Percentiles rank a stretch among this genome's conserved stretches.
These are phyloP conservation scores for Saksenaea vasiformis DNA, from an alignment of 371 early-diverging fungal species.

Conservation along the genomic window DNA sequence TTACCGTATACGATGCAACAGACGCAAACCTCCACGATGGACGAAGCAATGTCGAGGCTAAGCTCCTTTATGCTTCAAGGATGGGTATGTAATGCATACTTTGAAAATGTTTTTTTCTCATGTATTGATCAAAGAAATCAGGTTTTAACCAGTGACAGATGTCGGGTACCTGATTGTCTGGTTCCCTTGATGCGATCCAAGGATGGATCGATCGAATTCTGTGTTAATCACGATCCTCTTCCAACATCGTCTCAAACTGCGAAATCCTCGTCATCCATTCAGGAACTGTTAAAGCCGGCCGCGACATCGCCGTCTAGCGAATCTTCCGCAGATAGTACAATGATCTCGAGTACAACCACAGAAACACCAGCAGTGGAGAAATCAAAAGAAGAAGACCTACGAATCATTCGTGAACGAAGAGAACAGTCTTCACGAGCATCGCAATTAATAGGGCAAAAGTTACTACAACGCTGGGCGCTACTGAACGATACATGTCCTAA, in stretches of 20 bases:
- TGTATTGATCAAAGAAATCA: slow-evolving; percentile 5
- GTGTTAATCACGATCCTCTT: slow-evolving; percentile 51
- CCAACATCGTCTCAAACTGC: slow-evolving; percentile 23
- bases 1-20: background rate
- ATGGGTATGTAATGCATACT: slow-evolving; percentile 34
- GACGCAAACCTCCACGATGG: background rate
- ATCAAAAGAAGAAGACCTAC: slow-evolving; percentile 19
- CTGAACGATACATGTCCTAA: slow-evolving; percentile 69
- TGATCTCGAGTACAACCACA: background rate
- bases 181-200: slow-evolving; percentile 60
- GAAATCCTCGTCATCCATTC: background rate
- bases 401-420: slow-evolving; percentile 30
- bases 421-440: slow-evolving; percentile 68
- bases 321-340: background rate
- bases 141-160: slow-evolving; percentile 56
- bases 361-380: slow-evolving; percentile 9
- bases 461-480: slow-evolving; percentile 73
- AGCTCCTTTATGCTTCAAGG: slow-evolving; percentile 49
- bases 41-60: slow-evolving; percentile 22
- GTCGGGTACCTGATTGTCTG: slow-evolving; percentile 39
- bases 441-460: slow-evolving; percentile 64
- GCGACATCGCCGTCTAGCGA: slow-evolving; percentile 12
- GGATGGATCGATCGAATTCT: slow-evolving; percentile 49
- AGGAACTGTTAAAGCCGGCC: background rate
- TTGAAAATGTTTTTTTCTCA: background rate